Percentiles rank a stretch among this genome's conserved stretches.
Conservation (phyloP, 2,329 filamentous ascomycete genomes). For the Cyphellophora europaea region DNA sequence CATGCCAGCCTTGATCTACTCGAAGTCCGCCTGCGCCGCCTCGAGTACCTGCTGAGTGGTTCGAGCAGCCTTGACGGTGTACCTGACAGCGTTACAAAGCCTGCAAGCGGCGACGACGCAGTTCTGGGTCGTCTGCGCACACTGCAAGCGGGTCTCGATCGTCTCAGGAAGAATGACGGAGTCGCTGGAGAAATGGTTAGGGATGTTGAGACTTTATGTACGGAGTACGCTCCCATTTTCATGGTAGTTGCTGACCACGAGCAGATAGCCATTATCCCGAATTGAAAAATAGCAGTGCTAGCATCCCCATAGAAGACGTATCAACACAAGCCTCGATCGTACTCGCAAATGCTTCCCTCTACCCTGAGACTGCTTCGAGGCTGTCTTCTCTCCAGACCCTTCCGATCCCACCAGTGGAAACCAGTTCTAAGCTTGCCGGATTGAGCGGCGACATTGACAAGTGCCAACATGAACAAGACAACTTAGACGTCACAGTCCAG, state of each 20-base stretch:
- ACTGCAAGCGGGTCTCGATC: slow-evolving; percentile 29
- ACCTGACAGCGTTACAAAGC: slow-evolving; percentile 24
- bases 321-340: slow-evolving; percentile 25
- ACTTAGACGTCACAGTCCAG: slow-evolving; percentile 29
- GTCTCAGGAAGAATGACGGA: slow-evolving; percentile 26
- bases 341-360: slow-evolving; percentile 35
- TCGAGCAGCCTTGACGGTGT: slow-evolving; percentile 30
- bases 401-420: slow-evolving; percentile 32
- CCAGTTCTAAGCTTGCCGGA: slow-evolving; percentile 32
- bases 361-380: slow-evolving; percentile 37
- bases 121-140: slow-evolving; percentile 28
- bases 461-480: slow-evolving; percentile 26
- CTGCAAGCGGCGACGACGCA: slow-evolving; percentile 27
- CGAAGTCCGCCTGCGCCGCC: slow-evolving; percentile 32
- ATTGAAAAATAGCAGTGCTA: slow-evolving; percentile 7
- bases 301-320: slow-evolving; percentile 14
- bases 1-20: slow-evolving; percentile 23
- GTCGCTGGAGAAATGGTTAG: slow-evolving; percentile 22
- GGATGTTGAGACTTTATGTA: slow-evolving; percentile 34
- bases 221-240: slow-evolving; percentile 4
- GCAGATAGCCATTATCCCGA: slow-evolving; percentile 7
- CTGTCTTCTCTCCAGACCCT: slow-evolving; percentile 39
- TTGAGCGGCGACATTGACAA: slow-evolving; percentile 32
- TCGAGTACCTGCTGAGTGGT: slow-evolving; percentile 36
- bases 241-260: background rate